Conservation (phyloP, 2,329 filamentous ascomycete genomes). For the Huntiella omanensis region DNA sequence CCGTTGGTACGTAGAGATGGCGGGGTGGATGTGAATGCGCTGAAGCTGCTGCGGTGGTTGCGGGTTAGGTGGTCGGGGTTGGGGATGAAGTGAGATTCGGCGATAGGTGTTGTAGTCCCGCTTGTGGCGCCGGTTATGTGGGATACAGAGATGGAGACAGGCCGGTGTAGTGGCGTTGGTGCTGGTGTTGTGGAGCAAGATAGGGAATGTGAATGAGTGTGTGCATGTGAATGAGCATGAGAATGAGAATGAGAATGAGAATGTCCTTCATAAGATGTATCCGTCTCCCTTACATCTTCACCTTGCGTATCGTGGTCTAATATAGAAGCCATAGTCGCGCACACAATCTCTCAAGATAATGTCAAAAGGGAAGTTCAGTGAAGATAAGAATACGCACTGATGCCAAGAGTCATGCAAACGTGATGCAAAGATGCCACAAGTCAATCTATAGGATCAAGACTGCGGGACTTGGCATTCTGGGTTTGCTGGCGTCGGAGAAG, state of each 20-base stretch:
- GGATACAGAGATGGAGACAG: conserved; percentile 1
- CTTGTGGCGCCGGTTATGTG: neutral
- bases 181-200: conserved; percentile 1
- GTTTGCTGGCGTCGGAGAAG: too few relatives aligned
- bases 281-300: conserved; percentile 14
- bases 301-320: conserved; percentile 7
- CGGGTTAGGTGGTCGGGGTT: neutral
- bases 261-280: too few relatives aligned
- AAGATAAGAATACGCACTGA: too few relatives aligned
- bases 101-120: neutral
- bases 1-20: neutral
- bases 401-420: too few relatives aligned
- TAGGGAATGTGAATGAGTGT: neutral
- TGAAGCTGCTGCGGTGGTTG: neutral
- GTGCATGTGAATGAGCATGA: conserved; percentile 11
- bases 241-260: conserved; percentile 21
- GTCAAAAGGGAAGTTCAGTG: too few relatives aligned
- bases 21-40: neutral
- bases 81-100: neutral
- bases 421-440: too few relatives aligned
- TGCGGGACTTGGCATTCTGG: too few relatives aligned
- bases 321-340: neutral
- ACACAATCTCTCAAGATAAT: too few relatives aligned
- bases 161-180: conserved; percentile 1
- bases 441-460: too few relatives aligned